Evolutionary conservation across 2,329 filamentous ascomycete genomes (phyloP).

Genomic region (Xylaria sp.): DNA sequence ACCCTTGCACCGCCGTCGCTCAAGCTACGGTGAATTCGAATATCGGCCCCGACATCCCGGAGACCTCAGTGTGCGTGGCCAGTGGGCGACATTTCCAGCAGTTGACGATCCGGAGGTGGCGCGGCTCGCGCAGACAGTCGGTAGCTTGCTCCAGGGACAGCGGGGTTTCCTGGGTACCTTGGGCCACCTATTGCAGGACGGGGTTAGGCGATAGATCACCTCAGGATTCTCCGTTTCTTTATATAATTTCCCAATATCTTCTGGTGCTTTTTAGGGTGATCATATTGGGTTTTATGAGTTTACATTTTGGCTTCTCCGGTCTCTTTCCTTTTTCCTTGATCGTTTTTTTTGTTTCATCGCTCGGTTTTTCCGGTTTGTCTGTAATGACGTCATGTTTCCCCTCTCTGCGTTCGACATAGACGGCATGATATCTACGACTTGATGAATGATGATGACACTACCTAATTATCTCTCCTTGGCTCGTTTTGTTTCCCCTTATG

Average conservation of each 20-base stretch:
- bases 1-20: constrained; percentile 6
- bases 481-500: too few species aligned
- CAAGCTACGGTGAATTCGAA: constrained; percentile 22
- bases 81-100: constrained; percentile 16
- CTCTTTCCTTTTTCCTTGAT: too few species aligned
- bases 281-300: too few species aligned
- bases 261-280: not conserved
- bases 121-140: constrained; percentile 16
- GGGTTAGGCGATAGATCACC: not conserved
- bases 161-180: constrained; percentile 23
- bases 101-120: not conserved
- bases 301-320: too few species aligned
- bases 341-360: too few species aligned
- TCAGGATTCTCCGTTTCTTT: not conserved
- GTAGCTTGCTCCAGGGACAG: constrained; percentile 20
- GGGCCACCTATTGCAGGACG: constrained; percentile 22
- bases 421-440: too few species aligned
- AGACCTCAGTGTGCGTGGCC: constrained; percentile 15
- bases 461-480: too few species aligned
- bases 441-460: too few species aligned
- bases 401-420: too few species aligned
- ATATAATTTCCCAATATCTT: not conserved
- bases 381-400: too few species aligned
- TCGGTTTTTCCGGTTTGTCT: too few species aligned
- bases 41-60: constrained; percentile 24